A percentile compares a stretch with the other conserved stretches of the same genome.
Conservation (phyloP, 345 rosid species). For the rapeseed (Brassica napus) region Da-Ae NC_063444.1:6262501-6263000, state of each 20-base stretch:
- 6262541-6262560: neutral
- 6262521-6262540: constrained; percentile 5
- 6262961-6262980: constrained; percentile 1
- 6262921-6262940: constrained; percentile 54
- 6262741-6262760: neutral
- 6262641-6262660: constrained; percentile 69
- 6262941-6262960: constrained; percentile 26
- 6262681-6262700: constrained; percentile 69
- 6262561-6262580: constrained; percentile 6
- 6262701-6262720: constrained; percentile 71
- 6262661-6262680: constrained; percentile 74
- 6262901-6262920: constrained; percentile 77
- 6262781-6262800: neutral
- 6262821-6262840: constrained; percentile 72
- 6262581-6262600: constrained; percentile 64
- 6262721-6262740: neutral
- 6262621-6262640: constrained; percentile 86
- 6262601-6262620: constrained; percentile 85
- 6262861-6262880: constrained; percentile 70
- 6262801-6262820: constrained; percentile 76
- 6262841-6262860: constrained; percentile 71
- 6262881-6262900: constrained; percentile 78
- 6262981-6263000: neutral
- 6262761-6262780: neutral
- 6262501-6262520: constrained; percentile 36